Base-by-base conservation (phyloP, 1,139 yeast species). In the Candida sp. region DNA sequence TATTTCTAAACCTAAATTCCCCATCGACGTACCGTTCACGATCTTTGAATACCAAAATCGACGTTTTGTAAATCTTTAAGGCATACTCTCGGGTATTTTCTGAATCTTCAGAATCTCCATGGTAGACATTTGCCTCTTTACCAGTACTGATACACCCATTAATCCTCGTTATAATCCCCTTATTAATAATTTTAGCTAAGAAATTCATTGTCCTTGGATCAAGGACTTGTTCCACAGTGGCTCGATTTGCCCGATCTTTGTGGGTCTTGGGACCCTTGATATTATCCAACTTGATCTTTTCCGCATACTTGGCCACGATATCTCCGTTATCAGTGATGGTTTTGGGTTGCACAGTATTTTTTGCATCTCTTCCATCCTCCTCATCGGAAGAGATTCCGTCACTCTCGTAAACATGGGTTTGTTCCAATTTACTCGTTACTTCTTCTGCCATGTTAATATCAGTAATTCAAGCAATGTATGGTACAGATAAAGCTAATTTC, bases 141-240 rank as follows among this genome's bases (percentile, higher is more conserved):
- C 99, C 99, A 0, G 99, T 95, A 56, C 95, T 84, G 41, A 95
- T 77, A 61, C 99, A 93, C 5, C 99, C 99, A 56, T 91, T 89
- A 56, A 95, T 84, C 53, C 88, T 82, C 6, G 93, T 81, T 29
- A 95, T 80, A 11, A 87, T 76, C 3, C 97, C 96, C 54, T 86
- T 83, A 58, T 83, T 87, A 61, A 89, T 83, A 63, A 95, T 75
- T 49, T 88, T 89, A 43, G 84, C 82, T 48, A 95, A 70, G 58
- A 91, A 91, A 56, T 81, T 73, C 71, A 93, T 75, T 0, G 99
- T 95, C 51, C 98, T 76, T 1, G 98, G 98, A 63, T 95, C 99
- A 47, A 95, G 68, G 3, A 93, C 99, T 62, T 91, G 97, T 56
- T 95, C 98, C 19, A 90, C 95, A 0, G 99, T 95, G 4, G 99